These are phyloP conservation scores for Potentilla sterilis DNA, from an alignment of 306 rosid genomes.

Conservation along the genomic window DNA sequence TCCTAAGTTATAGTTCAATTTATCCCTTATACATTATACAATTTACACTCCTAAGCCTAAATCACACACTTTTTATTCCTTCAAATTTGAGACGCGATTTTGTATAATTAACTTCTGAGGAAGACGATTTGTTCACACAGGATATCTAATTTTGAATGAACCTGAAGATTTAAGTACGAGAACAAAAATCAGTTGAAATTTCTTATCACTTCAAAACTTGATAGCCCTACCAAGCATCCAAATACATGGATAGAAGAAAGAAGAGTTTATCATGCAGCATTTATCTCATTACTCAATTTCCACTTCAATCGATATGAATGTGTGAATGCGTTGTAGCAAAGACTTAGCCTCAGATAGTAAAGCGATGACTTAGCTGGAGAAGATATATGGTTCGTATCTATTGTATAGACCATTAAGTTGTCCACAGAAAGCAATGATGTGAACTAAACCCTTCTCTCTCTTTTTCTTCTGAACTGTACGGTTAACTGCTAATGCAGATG, in stretches of 20 bases:
- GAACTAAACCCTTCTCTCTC: neutral
- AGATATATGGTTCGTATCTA: no score
- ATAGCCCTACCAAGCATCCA: neutral
- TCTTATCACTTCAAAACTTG: neutral
- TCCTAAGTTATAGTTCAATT: neutral
- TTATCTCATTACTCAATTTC: no score
- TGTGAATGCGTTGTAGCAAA: neutral
- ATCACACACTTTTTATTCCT: neutral
- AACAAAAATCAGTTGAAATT: neutral
- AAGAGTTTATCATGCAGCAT: neutral
- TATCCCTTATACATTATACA: neutral
- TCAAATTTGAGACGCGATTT: neutral
- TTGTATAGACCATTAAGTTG: neutral
- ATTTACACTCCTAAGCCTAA: neutral
- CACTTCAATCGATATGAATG: neutral
- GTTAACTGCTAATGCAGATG: neutral
- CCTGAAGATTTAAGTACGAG: neutral
- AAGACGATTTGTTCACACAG: neutral
- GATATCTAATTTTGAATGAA: neutral
- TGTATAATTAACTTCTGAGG: neutral
- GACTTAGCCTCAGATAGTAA: neutral
- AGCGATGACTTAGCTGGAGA: neutral
- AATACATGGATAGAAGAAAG: neutral
- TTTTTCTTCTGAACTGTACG: neutral
- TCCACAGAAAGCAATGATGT: neutral